A percentile compares a stretch with the other conserved stretches of the same genome.
Conservation (phyloP, 148 eudicot genomes). For the Rhododendron mucronatum region DNA sequence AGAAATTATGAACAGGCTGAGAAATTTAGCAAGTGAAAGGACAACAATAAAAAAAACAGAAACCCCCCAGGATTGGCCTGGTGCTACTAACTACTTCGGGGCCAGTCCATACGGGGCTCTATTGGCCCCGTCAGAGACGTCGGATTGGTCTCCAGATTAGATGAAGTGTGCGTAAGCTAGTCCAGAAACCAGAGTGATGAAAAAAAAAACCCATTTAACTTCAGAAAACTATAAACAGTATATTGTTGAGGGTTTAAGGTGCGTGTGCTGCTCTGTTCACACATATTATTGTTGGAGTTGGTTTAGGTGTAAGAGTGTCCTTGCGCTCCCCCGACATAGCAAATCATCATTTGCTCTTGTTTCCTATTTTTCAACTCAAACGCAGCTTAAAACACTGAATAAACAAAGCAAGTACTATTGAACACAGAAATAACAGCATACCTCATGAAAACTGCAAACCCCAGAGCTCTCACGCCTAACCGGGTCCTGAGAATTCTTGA, state of each 20-base stretch:
- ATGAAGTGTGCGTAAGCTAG: too few relatives aligned
- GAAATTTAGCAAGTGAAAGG: not conserved
- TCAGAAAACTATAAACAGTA: not conserved
- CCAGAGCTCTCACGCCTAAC: slow-evolving; percentile 54
- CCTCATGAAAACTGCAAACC: slow-evolving; percentile 67
- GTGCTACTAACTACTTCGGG: too few relatives aligned
- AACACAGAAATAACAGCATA: slow-evolving; percentile 10
- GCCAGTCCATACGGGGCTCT: too few relatives aligned
- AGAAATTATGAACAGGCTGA: not conserved
- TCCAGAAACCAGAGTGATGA: too few relatives aligned
- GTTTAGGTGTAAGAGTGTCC: not conserved
- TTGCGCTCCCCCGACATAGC: not conserved
- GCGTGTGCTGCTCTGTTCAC: not conserved
- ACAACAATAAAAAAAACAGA: not conserved
- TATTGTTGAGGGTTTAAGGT: too few relatives aligned
- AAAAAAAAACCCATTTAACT: not conserved
- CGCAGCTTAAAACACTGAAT: not conserved
- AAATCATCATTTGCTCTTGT: not conserved
- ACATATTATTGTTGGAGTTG: too few relatives aligned
- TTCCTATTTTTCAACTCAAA: not conserved
- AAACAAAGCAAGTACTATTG: not conserved
- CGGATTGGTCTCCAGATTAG: too few relatives aligned
- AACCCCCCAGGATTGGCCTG: too few relatives aligned
- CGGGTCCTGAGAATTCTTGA: slow-evolving; percentile 32
- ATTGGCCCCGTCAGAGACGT: too few relatives aligned